These are phyloP conservation scores for Cyberlindnera mycetangii DNA, from an alignment of 805 yeast genomes.

Conservation along the genomic window DNA sequence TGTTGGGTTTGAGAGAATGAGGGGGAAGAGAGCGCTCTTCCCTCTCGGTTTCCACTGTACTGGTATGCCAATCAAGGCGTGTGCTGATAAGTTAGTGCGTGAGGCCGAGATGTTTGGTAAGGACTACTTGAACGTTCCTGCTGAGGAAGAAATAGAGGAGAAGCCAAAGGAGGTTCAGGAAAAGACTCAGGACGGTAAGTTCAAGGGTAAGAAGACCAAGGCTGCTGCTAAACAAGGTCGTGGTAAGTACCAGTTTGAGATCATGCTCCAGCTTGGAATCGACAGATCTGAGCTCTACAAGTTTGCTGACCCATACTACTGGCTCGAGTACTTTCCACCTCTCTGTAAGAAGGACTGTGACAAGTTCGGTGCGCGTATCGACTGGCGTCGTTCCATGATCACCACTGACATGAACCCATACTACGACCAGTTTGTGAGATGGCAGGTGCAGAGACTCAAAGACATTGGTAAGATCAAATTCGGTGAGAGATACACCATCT, in stretches of 20 bases:
- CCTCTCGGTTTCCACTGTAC: constrained; percentile 99
- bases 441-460: constrained; percentile 92
- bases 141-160: constrained; percentile 50
- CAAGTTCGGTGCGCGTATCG: constrained; percentile 86
- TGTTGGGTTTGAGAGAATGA: constrained; percentile 91
- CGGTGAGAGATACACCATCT: constrained; percentile 96
- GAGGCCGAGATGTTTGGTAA: constrained; percentile 89
- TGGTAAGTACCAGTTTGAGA: constrained; percentile 92
- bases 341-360: constrained; percentile 77
- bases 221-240: constrained; percentile 93
- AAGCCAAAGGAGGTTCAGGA: constrained; percentile 32
- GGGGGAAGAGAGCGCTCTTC: constrained; percentile 86
- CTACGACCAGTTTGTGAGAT: constrained; percentile 91
- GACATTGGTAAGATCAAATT: constrained; percentile 89
- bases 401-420: constrained; percentile 95
- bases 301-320: constrained; percentile 86
- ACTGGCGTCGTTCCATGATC: constrained; percentile 95
- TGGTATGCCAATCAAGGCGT: constrained; percentile 96
- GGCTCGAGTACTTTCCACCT: constrained; percentile 93
- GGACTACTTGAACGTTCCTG: constrained; percentile 71
- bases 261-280: constrained; percentile 92
- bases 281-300: constrained; percentile 76
- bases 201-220: constrained; percentile 89
- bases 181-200: constrained; percentile 82
- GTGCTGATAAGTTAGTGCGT: constrained; percentile 82